phyloP scores from a whole-genome alignment of 768 basidiomycete genomes.

The Lepiota venenata region DNA sequence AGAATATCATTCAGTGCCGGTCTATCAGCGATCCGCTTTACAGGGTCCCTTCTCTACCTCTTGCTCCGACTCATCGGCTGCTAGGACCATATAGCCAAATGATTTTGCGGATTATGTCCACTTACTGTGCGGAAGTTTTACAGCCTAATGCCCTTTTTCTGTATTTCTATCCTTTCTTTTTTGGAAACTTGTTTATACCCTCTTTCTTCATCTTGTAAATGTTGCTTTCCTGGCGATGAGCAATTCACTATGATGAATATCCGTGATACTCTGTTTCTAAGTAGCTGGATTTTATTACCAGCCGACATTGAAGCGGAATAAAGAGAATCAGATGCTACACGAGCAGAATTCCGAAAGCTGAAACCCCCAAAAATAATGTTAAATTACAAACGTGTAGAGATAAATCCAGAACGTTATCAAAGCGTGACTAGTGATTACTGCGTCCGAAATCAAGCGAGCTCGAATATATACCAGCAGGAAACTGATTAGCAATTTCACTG shows the following conservation, averaged over 20 bases:
- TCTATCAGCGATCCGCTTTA: slow-evolving; percentile 77
- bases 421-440: neutral
- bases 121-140: neutral
- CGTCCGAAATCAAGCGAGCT: neutral
- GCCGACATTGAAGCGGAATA: neutral
- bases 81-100: slow-evolving; percentile 22
- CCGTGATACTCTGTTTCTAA: neutral
- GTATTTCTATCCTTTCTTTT: slow-evolving; percentile 1
- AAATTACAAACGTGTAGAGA: slow-evolving; percentile 6
- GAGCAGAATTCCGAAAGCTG: neutral
- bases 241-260: neutral
- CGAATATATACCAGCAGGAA: neutral
- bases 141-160: neutral
- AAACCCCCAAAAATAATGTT: slow-evolving; percentile 2
- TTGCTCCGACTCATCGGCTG: slow-evolving; percentile 69
- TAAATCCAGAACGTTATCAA: slow-evolving; percentile 3
- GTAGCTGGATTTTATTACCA: neutral
- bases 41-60: slow-evolving; percentile 76
- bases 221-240: slow-evolving; percentile 10
- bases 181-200: neutral
- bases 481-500: slow-evolving; percentile 16
- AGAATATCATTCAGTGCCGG: slow-evolving; percentile 50
- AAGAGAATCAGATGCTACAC: neutral
- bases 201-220: neutral
- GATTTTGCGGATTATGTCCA: neutral